Evolutionary conservation across 768 basidiomycete genomes (phyloP).

Genomic region (Mrakia blollopis): DNA sequence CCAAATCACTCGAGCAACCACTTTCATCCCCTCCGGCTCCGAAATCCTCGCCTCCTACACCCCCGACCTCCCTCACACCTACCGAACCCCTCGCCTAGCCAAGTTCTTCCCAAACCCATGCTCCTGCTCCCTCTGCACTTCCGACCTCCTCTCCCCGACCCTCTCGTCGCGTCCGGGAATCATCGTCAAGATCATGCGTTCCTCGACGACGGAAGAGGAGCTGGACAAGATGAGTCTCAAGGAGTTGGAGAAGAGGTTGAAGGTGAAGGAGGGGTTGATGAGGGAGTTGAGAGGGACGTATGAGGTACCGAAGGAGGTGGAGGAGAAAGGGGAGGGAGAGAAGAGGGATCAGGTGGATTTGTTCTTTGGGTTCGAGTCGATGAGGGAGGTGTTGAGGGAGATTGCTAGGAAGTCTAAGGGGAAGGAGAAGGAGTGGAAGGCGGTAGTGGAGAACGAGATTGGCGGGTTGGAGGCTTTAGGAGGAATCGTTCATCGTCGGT

Average conservation of each 20-base stretch:
- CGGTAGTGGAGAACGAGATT: slow-evolving; percentile 9
- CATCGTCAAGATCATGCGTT: not conserved
- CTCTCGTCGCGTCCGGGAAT: slow-evolving; percentile 13
- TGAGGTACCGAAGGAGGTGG: not conserved
- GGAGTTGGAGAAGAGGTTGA: not conserved
- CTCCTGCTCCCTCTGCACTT: slow-evolving; percentile 22
- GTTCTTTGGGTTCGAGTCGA: slow-evolving; percentile 18
- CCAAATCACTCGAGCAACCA: slow-evolving; percentile 21
- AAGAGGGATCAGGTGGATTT: slow-evolving; percentile 6
- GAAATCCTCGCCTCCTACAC: slow-evolving; percentile 28
- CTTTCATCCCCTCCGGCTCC: slow-evolving; percentile 5
- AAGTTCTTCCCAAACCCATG: slow-evolving; percentile 22
- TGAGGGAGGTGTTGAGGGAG: slow-evolving; percentile 3
- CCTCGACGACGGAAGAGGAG: slow-evolving; percentile 1
- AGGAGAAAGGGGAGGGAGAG: not conserved
- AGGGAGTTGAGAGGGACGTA: slow-evolving; percentile 25
- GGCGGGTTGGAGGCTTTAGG: slow-evolving; percentile 14
- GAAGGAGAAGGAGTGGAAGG: slow-evolving; percentile 11
- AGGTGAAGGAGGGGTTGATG: not conserved
- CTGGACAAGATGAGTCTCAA: not conserved
- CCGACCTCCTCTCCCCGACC: slow-evolving; percentile 10
- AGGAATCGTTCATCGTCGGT: not conserved
- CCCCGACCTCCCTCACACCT: slow-evolving; percentile 29
- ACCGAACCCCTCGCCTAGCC: slow-evolving; percentile 21
- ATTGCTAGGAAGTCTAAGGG: not conserved